phyloP scores from a whole-genome alignment of 441 rosid species.

The Pelargonium cotyledonis region DNA sequence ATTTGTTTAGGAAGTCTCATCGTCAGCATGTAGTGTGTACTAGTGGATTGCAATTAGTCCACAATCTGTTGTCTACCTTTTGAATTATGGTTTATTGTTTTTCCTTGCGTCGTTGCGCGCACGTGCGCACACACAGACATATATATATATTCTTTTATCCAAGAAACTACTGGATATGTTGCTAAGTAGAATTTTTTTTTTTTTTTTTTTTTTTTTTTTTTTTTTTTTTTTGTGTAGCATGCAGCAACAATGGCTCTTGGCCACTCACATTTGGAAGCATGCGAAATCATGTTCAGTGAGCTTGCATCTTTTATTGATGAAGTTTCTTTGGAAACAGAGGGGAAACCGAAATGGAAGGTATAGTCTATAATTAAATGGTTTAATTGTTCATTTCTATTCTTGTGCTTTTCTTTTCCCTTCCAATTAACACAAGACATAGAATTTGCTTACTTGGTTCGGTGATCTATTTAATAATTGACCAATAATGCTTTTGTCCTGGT shows the following conservation, averaged over 20 bases:
- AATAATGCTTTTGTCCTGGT: neutral
- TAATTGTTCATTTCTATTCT: neutral
- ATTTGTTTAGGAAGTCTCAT: neutral
- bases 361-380: conserved; percentile 10
- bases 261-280: conserved; percentile 95
- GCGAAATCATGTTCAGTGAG: conserved; percentile 93
- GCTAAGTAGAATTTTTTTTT: conserved; percentile 23
- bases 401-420: neutral
- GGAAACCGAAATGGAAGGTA: conserved; percentile 99
- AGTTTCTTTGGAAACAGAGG: conserved; percentile 89
- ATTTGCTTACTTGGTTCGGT: neutral
- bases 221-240: conserved; percentile 46
- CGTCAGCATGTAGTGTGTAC: neutral
- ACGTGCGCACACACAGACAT: too few species aligned
- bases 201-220: conserved; percentile 23
- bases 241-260: conserved; percentile 99
- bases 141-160: neutral
- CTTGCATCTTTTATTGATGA: conserved; percentile 92
- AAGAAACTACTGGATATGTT: conserved; percentile 13
- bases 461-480: neutral
- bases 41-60: neutral
- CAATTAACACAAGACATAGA: neutral
- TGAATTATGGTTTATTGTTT: neutral
- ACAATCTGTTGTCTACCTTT: neutral
- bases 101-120: neutral